phyloP scores from a whole-genome alignment of 169 alveolate genomes.

The Cryptosporidium meleagridis region DNA sequence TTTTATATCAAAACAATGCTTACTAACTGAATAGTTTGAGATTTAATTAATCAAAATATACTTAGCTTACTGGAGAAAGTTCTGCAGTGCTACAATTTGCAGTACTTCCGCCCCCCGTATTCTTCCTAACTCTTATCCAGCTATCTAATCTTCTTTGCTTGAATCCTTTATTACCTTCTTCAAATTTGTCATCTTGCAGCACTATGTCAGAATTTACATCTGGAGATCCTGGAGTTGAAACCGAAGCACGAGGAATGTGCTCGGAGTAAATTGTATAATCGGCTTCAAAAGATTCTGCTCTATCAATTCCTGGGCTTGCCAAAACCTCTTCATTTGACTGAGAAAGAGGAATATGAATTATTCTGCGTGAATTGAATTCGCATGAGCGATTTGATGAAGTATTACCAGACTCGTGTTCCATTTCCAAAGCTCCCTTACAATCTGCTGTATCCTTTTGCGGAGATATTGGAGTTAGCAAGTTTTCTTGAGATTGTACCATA shows the following conservation, averaged over 20 bases:
- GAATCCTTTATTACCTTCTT: conserved; percentile 42
- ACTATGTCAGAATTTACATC: background rate
- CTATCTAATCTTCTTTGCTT: conserved; percentile 67
- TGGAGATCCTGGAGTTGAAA: conserved; percentile 2
- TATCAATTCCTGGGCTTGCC: conserved; percentile 30
- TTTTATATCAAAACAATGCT: background rate
- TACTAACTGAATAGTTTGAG: background rate
- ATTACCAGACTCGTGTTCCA: background rate
- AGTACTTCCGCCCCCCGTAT: conserved; percentile 30
- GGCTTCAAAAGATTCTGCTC: background rate
- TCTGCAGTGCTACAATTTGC: conserved; percentile 60
- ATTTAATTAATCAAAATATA: background rate
- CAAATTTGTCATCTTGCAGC: background rate
- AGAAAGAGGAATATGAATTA: conserved; percentile 73
- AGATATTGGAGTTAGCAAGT: conserved; percentile 42
- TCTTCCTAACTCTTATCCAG: conserved; percentile 43
- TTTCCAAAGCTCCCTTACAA: background rate
- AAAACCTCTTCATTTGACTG: conserved; percentile 65
- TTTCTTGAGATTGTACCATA: conserved; percentile 50
- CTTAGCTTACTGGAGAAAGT: conserved; percentile 37
- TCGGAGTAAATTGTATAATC: background rate
- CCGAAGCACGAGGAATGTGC: background rate
- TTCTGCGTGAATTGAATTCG: conserved; percentile 19
- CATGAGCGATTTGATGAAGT: background rate
- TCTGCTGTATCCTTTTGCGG: background rate